phyloP scores from a whole-genome alignment of 2,329 filamentous ascomycete species.

The Ilyonectria mors-panacis region DNA sequence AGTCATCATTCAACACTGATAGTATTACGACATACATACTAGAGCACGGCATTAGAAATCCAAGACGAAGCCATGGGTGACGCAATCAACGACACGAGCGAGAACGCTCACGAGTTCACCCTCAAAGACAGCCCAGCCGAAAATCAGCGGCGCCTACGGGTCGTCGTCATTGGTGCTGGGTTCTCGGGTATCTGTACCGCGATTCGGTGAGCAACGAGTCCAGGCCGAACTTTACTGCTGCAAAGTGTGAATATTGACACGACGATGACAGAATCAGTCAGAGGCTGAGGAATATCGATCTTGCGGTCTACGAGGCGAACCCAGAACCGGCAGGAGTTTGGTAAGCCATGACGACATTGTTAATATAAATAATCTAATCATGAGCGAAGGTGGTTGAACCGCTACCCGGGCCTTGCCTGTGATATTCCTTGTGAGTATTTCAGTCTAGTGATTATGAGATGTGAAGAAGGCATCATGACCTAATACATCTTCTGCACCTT shows the following conservation, averaged over 20 bases:
- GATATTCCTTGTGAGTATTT: conserved; percentile 30
- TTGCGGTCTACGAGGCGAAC: conserved; percentile 28
- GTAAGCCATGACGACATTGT: neutral
- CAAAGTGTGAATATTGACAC: no score
- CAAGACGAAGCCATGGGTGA: no score
- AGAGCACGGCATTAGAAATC: no score
- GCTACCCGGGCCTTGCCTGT: conserved; percentile 30
- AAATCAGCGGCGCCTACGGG: conserved; percentile 27
- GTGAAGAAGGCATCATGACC: no score
- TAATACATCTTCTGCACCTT: no score
- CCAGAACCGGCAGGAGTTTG: conserved; percentile 23
- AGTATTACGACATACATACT: no score
- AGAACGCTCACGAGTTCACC: no score
- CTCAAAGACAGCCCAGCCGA: conserved; percentile 26
- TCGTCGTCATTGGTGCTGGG: conserved; percentile 29
- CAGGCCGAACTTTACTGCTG: neutral
- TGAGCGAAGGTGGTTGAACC: conserved; percentile 28
- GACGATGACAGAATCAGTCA: conserved; percentile 19
- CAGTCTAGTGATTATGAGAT: no score
- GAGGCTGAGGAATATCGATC: conserved; percentile 23
- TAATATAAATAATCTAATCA: neutral
- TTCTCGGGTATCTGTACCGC: conserved; percentile 31
- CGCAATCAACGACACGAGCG: no score
- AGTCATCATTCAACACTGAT: no score
- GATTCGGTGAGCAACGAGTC: conserved; percentile 17